Evolutionary conservation across 345 rosid genomes (phyloP).

Genomic region (Hibiscus trionum): DNA sequence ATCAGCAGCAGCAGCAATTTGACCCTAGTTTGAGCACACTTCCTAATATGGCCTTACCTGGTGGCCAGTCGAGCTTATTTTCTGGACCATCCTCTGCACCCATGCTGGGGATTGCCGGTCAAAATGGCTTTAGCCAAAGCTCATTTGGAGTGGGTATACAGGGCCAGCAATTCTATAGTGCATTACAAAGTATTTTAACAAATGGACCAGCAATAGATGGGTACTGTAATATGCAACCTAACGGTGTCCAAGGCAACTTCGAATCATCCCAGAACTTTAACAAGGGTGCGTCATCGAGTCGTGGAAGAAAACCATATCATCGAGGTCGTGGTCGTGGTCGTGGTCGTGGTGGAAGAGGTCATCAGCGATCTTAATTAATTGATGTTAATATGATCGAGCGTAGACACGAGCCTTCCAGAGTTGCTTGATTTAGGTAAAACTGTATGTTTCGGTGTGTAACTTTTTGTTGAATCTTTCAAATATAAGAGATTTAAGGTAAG

Average conservation of each 20-base stretch:
- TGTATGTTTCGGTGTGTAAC: neutral
- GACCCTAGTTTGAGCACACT: constrained; percentile 33
- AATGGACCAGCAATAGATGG: constrained; percentile 10
- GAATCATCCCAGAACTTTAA: constrained; percentile 35
- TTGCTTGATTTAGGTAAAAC: neutral
- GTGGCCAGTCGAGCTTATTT: constrained; percentile 41
- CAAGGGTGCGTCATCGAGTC: constrained; percentile 27
- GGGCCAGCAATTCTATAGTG: constrained; percentile 18
- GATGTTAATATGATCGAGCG: neutral
- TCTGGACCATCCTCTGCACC: constrained; percentile 33
- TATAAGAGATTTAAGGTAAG: neutral
- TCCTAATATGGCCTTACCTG: constrained; percentile 27
- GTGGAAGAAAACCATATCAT: constrained; percentile 34
- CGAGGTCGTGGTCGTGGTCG: constrained; percentile 31
- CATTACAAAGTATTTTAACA: constrained; percentile 21
- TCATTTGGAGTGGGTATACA: constrained; percentile 37
- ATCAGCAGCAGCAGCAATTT: constrained; percentile 42
- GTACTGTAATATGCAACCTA: constrained; percentile 17
- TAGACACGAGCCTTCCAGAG: neutral
- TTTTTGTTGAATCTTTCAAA: neutral
- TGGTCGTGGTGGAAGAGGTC: constrained; percentile 21
- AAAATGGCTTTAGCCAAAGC: constrained; percentile 21
- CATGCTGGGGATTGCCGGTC: constrained; percentile 45
- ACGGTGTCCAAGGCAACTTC: constrained; percentile 5
- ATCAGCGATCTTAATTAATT: neutral